A percentile compares a stretch with the other conserved stretches of the same genome.
phyloP scores from a whole-genome alignment of 2,329 filamentous ascomycete species.

The Pseudogymnoascus sp. region DNA sequence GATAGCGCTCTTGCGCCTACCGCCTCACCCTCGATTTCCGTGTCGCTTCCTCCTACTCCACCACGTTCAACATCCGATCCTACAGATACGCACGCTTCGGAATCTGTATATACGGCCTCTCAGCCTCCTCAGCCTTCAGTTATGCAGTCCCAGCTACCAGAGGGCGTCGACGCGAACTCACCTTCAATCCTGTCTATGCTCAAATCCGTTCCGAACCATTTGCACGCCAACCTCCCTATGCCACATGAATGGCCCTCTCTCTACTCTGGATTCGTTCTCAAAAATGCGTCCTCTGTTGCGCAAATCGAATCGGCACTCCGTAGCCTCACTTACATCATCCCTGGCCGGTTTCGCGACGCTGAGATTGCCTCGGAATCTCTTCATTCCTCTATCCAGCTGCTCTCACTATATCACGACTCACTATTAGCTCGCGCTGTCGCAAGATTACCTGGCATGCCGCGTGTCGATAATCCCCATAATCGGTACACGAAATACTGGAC shows the following conservation, averaged over 20 bases:
- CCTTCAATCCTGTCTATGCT: background rate
- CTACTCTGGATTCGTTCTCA: slow-evolving; percentile 88
- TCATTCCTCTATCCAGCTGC: slow-evolving; percentile 80
- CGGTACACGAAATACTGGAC: slow-evolving; percentile 65
- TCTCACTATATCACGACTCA: slow-evolving; percentile 88
- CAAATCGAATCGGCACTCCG: slow-evolving; percentile 92
- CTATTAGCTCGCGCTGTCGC: slow-evolving; percentile 64
- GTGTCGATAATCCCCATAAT: slow-evolving; percentile 48
- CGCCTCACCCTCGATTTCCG: background rate
- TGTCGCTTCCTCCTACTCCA: slow-evolving; percentile 9
- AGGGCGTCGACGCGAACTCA: background rate
- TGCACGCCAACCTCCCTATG: slow-evolving; percentile 46
- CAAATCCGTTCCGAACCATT: slow-evolving; percentile 18
- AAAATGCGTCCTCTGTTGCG: slow-evolving; percentile 87
- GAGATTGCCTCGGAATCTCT: slow-evolving; percentile 92
- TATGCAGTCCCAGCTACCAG: background rate
- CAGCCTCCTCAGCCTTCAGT: background rate
- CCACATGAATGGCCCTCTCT: slow-evolving; percentile 61
- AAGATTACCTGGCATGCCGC: slow-evolving; percentile 46
- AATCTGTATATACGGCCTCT: background rate
- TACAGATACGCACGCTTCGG: background rate
- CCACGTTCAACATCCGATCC: slow-evolving; percentile 8
- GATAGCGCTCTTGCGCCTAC: slow-evolving; percentile 9
- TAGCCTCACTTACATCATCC: slow-evolving; percentile 92
- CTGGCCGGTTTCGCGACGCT: slow-evolving; percentile 82